Evolutionary conservation across 2,329 filamentous ascomycete species (phyloP).

Genomic region (Fusarium protoensiforme): DNA sequence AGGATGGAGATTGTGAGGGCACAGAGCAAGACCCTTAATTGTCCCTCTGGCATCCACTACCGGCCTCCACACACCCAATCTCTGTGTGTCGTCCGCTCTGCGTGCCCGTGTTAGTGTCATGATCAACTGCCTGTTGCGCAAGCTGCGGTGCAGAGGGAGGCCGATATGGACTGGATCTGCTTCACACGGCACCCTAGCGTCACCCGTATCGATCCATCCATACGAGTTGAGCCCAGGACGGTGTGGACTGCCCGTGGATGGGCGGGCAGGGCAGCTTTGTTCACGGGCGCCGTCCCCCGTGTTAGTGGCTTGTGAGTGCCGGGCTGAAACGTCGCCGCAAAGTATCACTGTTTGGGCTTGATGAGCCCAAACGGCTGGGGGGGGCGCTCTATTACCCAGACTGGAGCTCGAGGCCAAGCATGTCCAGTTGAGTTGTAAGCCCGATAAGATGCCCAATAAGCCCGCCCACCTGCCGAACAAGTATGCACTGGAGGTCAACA

Average conservation of each 20-base stretch:
- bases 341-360: constrained; percentile 15
- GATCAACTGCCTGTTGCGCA: constrained; percentile 34
- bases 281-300: constrained; percentile 2
- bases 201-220: constrained; percentile 19
- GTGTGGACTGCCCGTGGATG: background rate
- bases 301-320: constrained; percentile 33
- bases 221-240: background rate
- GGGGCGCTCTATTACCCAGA: background rate
- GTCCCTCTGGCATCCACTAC: constrained; percentile 34
- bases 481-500: background rate
- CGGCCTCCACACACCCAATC: constrained; percentile 31
- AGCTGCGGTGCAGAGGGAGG: constrained; percentile 24
- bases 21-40: constrained; percentile 36
- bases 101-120: constrained; percentile 25
- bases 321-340: constrained; percentile 34
- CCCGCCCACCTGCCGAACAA: background rate
- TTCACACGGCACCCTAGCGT: constrained; percentile 18
- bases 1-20: constrained; percentile 32
- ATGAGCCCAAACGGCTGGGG: background rate
- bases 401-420: background rate
- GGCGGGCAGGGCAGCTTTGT: constrained; percentile 13
- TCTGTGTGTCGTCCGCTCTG: constrained; percentile 4
- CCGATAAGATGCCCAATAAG: background rate
- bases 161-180: constrained; percentile 17
- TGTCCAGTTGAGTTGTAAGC: background rate